Conservation (phyloP, 495 filamentous ascomycete species). For the Tuber calosporum region DNA sequence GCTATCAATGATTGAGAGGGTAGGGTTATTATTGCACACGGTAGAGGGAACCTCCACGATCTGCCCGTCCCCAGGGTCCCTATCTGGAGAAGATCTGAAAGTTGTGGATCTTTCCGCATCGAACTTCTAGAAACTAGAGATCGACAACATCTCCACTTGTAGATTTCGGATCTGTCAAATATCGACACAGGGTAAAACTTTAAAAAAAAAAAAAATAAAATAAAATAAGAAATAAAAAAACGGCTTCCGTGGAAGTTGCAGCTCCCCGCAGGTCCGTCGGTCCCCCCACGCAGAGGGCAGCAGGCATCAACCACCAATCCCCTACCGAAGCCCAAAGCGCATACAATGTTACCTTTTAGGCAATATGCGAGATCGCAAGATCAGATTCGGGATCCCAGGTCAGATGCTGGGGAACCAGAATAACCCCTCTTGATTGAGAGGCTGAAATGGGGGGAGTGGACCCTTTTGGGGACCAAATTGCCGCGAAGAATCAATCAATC, state of each 20-base stretch:
- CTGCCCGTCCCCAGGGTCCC: neutral
- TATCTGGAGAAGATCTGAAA: conserved; percentile 7
- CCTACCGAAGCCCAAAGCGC: conserved; percentile 2
- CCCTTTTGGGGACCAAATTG: neutral
- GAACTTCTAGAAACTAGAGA: conserved; percentile 19
- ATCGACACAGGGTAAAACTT: conserved; percentile 16
- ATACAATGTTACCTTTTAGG: conserved; percentile 32
- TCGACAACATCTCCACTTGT: conserved; percentile 11
- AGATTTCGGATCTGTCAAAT: conserved; percentile 13
- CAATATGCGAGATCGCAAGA: conserved; percentile 7
- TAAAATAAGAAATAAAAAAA: neutral
- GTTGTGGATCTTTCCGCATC: conserved; percentile 1
- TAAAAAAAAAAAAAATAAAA: neutral
- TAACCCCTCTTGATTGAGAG: neutral
- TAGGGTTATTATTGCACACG: neutral
- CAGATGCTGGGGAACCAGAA: neutral
- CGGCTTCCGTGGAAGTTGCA: neutral
- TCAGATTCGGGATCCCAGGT: neutral
- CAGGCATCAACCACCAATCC: neutral
- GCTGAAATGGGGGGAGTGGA: neutral
- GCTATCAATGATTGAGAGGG: conserved; percentile 3
- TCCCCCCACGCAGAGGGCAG: neutral
- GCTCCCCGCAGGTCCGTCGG: neutral
- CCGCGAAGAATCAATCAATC: neutral
- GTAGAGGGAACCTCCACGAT: neutral